Evolutionary conservation across 306 rosid genomes (phyloP).

Genomic region (Trifolium fragiferum): DNA sequence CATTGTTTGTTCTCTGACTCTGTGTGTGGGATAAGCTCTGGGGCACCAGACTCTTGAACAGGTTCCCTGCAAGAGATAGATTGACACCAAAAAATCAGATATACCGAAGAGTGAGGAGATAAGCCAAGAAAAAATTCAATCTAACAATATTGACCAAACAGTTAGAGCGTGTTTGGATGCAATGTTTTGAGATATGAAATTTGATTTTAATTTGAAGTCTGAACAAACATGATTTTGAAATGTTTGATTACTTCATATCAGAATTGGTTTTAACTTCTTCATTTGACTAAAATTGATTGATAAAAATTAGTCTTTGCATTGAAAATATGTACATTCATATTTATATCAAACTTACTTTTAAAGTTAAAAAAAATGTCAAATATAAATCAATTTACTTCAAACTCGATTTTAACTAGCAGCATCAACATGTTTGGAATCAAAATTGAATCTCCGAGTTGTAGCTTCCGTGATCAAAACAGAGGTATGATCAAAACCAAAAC

Average conservation of each 20-base stretch:
- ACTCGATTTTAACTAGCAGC: not conserved
- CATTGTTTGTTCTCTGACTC: conserved; percentile 48
- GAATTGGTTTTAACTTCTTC: not conserved
- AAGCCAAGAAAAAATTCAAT: conserved; percentile 7
- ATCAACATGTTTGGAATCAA: not conserved
- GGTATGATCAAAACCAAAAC: too few relatives aligned
- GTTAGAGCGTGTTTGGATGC: not conserved
- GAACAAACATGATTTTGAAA: not conserved
- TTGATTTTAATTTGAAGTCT: not conserved
- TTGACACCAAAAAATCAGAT: conserved; percentile 23
- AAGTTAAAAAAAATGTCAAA: not conserved
- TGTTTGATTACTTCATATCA: not conserved
- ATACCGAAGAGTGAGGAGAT: conserved; percentile 4
- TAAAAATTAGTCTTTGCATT: not conserved
- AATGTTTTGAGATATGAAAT: not conserved
- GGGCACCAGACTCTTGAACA: conserved; percentile 45
- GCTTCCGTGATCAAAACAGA: not conserved
- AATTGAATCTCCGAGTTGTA: not conserved
- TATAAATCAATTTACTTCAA: not conserved
- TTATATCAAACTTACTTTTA: not conserved
- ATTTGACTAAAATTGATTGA: not conserved
- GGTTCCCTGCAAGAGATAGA: conserved; percentile 43
- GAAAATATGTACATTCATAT: not conserved
- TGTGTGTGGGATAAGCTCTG: conserved; percentile 24
- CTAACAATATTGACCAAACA: not conserved